These are phyloP conservation scores for Brassica incana DNA, from an alignment of 345 rosid species.

Conservation along the genomic window DNA sequence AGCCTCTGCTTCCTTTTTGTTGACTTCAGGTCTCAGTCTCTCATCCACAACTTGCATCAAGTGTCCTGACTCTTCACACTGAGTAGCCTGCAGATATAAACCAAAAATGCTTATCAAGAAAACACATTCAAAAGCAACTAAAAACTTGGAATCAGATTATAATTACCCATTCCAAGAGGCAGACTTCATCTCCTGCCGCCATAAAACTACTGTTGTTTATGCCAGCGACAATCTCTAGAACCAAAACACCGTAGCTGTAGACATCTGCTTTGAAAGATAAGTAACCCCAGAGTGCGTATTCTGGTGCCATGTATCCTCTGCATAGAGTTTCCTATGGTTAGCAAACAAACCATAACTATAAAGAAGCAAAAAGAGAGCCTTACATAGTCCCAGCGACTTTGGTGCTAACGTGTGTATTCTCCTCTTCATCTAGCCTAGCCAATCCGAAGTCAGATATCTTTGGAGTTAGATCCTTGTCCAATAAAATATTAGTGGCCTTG, in stretches of 20 bases:
- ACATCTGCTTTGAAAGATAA: slow-evolving; percentile 64
- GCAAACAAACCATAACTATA: slow-evolving; percentile 4
- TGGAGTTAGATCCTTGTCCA: slow-evolving; percentile 51
- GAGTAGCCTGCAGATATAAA: slow-evolving; percentile 43
- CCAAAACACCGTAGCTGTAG: slow-evolving; percentile 62
- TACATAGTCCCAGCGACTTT: slow-evolving; percentile 68
- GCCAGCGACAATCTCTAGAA: slow-evolving; percentile 57
- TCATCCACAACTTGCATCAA: slow-evolving; percentile 51
- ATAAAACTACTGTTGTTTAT: slow-evolving; percentile 47
- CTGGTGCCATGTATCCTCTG: slow-evolving; percentile 69
- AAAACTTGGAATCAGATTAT: not conserved
- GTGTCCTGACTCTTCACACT: slow-evolving; percentile 43
- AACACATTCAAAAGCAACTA: not conserved
- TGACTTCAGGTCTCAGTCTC: slow-evolving; percentile 41
- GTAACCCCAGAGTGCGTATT: slow-evolving; percentile 67
- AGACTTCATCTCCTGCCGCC: slow-evolving; percentile 43
- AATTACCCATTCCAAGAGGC: slow-evolving; percentile 60
- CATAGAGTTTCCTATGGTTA: slow-evolving; percentile 18
- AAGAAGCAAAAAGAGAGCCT: slow-evolving; percentile 13
- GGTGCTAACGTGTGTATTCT: slow-evolving; percentile 58
- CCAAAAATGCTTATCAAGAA: not conserved
- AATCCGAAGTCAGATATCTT: slow-evolving; percentile 68
- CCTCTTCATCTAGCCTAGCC: slow-evolving; percentile 61
- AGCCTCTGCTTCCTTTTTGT: slow-evolving; percentile 42
- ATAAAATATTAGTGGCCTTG: slow-evolving; percentile 58